These are phyloP conservation scores for Aspergillus viridinutans DNA, from an alignment of 2,329 filamentous ascomycete genomes.

Conservation along the genomic window DNA sequence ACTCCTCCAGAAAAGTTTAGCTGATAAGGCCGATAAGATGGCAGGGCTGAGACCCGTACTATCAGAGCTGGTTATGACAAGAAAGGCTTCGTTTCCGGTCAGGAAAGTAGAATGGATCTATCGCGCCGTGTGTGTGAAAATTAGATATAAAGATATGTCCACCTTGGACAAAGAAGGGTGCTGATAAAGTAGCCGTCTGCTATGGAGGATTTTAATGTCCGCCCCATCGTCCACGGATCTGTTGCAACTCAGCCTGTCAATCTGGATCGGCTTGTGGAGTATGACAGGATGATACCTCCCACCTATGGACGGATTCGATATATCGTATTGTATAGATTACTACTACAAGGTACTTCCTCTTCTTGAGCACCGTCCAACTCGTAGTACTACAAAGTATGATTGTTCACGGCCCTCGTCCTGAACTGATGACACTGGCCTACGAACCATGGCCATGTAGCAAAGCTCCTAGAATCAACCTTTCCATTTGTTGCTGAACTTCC, in stretches of 20 bases:
- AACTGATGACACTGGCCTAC: too few species aligned
- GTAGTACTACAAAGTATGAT: background rate
- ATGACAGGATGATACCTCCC: conserved; percentile 13
- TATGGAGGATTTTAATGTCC: background rate
- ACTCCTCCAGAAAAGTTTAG: background rate
- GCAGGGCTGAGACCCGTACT: background rate
- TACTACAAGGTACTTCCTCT: background rate
- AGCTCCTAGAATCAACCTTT: background rate
- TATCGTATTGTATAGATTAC: background rate
- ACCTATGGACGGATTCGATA: background rate
- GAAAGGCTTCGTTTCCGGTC: background rate
- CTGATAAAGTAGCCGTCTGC: background rate
- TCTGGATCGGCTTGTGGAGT: conserved; percentile 14
- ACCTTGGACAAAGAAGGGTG: background rate
- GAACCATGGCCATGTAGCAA: background rate
- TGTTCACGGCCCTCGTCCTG: background rate
- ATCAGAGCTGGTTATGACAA: background rate
- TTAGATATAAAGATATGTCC: background rate
- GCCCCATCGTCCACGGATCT: conserved; percentile 18
- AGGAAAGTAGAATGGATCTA: background rate
- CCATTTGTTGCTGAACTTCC: background rate
- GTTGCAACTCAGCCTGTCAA: conserved; percentile 20
- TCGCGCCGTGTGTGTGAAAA: background rate
- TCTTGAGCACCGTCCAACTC: background rate
- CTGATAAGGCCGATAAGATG: background rate